These are phyloP conservation scores for Yamadazyma philogaea DNA, from an alignment of 805 yeast species.

Conservation along the genomic window DNA sequence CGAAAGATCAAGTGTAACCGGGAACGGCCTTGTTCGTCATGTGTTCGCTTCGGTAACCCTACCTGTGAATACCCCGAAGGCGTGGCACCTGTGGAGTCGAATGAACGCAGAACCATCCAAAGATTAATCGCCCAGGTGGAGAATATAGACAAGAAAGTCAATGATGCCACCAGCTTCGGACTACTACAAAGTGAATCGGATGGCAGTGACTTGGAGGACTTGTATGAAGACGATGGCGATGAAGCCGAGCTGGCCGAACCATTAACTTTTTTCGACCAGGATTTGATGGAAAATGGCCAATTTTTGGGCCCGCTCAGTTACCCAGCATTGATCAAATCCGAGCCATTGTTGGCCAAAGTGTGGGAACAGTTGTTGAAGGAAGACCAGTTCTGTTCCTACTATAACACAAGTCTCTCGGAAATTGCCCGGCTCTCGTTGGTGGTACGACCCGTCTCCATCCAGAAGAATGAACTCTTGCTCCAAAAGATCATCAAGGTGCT, in stretches of 20 bases:
- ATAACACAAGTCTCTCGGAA: not conserved
- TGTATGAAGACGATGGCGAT: constrained; percentile 1
- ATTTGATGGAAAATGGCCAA: constrained; percentile 3
- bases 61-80: constrained; percentile 7
- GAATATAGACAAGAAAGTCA: constrained; percentile 3
- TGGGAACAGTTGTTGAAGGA: not conserved
- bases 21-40: constrained; percentile 13
- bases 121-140: constrained; percentile 4
- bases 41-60: constrained; percentile 7
- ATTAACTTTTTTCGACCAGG: constrained; percentile 1
- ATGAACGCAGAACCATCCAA: not conserved
- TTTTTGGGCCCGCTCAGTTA: constrained; percentile 2
- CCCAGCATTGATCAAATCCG: constrained; percentile 2
- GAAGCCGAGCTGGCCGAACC: not conserved
- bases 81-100: constrained; percentile 2
- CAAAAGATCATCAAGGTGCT: constrained; percentile 5
- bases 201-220: not conserved
- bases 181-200: not conserved
- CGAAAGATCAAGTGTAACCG: constrained; percentile 14
- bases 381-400: not conserved
- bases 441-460: not conserved
- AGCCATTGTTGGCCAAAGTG: not conserved
- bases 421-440: not conserved
- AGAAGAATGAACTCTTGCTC: not conserved
- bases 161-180: not conserved